Percentiles rank a stretch among this genome's conserved stretches.
phyloP scores from a whole-genome alignment of 768 basidiomycete species.

The Leccinum imitatum region DNA sequence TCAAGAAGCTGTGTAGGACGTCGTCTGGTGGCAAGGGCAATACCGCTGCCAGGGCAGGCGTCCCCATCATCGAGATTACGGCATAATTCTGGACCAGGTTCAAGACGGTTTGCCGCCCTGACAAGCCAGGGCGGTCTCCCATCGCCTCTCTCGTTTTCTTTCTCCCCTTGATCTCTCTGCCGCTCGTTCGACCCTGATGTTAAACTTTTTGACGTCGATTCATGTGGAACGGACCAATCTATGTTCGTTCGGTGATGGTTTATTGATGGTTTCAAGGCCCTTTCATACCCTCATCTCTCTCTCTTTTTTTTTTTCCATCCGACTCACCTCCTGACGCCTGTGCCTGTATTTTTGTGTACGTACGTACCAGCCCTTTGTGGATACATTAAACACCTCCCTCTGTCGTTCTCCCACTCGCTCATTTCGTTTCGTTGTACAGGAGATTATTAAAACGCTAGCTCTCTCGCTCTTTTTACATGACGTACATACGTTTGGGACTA shows the following conservation, averaged over 20 bases:
- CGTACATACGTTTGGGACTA: too few relatives aligned
- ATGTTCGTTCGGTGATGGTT: background rate
- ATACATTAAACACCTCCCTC: background rate
- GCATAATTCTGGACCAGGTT: slow-evolving; percentile 10
- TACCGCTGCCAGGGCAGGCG: slow-evolving; percentile 5
- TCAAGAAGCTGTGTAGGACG: slow-evolving; percentile 33
- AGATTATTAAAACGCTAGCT: background rate
- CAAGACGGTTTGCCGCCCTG: background rate
- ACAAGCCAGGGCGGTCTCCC: background rate
- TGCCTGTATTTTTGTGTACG: background rate
- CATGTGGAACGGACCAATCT: background rate
- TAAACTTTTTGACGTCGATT: background rate
- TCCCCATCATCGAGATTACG: slow-evolving; percentile 33
- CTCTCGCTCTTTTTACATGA: background rate
- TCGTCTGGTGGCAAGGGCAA: slow-evolving; percentile 24
- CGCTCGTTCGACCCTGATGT: background rate
- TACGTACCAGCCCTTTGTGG: background rate
- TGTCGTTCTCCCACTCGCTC: background rate
- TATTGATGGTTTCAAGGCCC: background rate
- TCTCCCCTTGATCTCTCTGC: background rate
- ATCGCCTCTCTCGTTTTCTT: background rate
- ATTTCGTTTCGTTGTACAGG: too few relatives aligned
- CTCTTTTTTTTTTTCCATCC: too few relatives aligned
- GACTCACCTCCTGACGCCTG: background rate
- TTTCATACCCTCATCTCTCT: background rate